Percentiles rank a stretch among this genome's conserved stretches.
phyloP scores from a whole-genome alignment of 78 protist species.

The Capsaspora owczarzaki region DNA sequence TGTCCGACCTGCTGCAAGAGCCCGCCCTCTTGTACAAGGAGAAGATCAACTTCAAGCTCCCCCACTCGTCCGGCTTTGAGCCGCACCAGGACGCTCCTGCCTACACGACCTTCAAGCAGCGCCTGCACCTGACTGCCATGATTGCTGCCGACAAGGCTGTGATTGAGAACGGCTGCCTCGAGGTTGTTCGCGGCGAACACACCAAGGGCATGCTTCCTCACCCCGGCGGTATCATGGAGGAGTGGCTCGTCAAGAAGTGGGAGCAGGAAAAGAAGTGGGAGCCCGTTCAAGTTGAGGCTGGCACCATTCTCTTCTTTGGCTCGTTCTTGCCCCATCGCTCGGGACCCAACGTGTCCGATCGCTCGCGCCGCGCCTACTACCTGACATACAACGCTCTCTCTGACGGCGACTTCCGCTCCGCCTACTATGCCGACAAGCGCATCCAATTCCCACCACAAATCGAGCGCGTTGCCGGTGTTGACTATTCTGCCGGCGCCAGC shows the following conservation, averaged over 20 bases:
- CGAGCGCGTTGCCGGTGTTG: background rate
- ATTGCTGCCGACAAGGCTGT: background rate
- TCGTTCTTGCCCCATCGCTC: constrained; percentile 31
- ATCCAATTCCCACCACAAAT: background rate
- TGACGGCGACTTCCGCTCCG: constrained; percentile 33
- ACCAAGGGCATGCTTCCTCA: background rate
- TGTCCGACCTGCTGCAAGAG: constrained; percentile 16
- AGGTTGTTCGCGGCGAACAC: constrained; percentile 15
- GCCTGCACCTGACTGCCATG: background rate
- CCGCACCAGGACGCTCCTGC: constrained; percentile 14
- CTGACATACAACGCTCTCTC: constrained; percentile 29
- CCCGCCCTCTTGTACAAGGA: constrained; percentile 40
- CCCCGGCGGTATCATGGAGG: constrained; percentile 8
- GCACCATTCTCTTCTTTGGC: constrained; percentile 38
- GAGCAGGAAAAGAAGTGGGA: constrained; percentile 17
- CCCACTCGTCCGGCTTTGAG: constrained; percentile 32
- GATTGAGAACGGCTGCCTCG: background rate
- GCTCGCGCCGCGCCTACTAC: constrained; percentile 13
- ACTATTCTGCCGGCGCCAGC: background rate
- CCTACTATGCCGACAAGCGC: constrained; percentile 39
- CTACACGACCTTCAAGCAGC: background rate
- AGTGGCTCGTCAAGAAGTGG: background rate
- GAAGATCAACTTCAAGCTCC: constrained; percentile 46
- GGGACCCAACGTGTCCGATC: constrained; percentile 13
- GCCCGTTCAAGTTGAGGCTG: constrained; percentile 18